phyloP scores from a whole-genome alignment of 1,284 basidiomycete species.

The Cutaneotrichosporon mucoides region DNA sequence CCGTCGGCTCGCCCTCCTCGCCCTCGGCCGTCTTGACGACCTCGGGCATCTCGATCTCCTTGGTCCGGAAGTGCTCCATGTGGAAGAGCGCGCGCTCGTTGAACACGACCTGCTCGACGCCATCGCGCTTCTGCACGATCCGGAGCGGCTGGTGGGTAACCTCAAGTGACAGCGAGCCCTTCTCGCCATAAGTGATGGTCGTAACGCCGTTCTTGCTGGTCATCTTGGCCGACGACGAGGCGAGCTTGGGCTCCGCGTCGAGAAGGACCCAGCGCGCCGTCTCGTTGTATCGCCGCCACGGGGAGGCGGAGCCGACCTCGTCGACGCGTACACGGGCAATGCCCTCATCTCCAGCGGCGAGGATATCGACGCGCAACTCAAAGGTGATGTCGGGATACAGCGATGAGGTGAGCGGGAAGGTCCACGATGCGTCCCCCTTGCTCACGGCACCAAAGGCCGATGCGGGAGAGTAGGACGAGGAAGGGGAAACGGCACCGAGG shows the following conservation, averaged over 20 bases:
- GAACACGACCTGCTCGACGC: conserved; percentile 76
- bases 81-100: conserved; percentile 89
- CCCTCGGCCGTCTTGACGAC: conserved; percentile 16
- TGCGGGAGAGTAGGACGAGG: conserved; percentile 44
- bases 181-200: conserved; percentile 35
- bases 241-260: conserved; percentile 56
- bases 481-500: conserved; percentile 57
- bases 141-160: conserved; percentile 70
- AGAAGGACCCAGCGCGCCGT: conserved; percentile 79
- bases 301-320: conserved; percentile 61
- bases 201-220: conserved; percentile 50
- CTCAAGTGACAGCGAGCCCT: conserved; percentile 50
- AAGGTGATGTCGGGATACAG: conserved; percentile 80
- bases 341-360: conserved; percentile 58
- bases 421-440: conserved; percentile 45
- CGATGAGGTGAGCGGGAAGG: conserved; percentile 66
- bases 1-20: conserved; percentile 48
- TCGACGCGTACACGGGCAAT: conserved; percentile 81
- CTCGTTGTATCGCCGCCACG: conserved; percentile 81
- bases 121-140: conserved; percentile 66
- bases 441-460: conserved; percentile 36
- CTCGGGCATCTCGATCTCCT: conserved; percentile 46
- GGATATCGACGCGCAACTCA: conserved; percentile 70
- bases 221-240: conserved; percentile 55
- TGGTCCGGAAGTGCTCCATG: conserved; percentile 93